Base-by-base conservation (phyloP, 148 eudicot species). In the Cornus controversa region DNA sequence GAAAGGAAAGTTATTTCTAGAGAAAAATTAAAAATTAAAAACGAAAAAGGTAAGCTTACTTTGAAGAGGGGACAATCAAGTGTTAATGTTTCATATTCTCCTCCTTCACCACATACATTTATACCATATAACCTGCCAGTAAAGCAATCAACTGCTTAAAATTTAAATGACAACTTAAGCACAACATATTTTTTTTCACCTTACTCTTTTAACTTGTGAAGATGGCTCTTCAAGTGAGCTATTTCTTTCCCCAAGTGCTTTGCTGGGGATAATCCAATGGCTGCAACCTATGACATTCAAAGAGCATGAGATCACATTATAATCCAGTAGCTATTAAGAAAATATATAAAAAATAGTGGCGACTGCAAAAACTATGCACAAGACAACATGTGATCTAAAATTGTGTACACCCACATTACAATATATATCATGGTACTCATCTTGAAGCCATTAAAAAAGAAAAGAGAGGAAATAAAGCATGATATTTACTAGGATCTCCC, bases 91-190 rank as follows among this genome's bases (percentile, higher is more conserved):
- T 95, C 99, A 85, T 95, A 95, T 84, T 95, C 99, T 74, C 99
- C 99, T 75, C 99, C 99, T 90, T 95, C 99, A 75, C 99, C 99
- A 86, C 97, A 95, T 34, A 95, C 94, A 86, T 95, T 95, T 69
- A 89, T 88, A 77, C 98, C 96, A 85, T 95, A 95, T 83, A 95
- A 84, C 73, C 99, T 95, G 91, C 69, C 82, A 73, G 80, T 5
- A 58, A 5, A 47, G 34, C 9, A 57, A 57, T 4, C 42, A 66
- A 24, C 28, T n/a, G 10, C 40, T 20, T 28, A 75, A 70, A 69
- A 26, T 45, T 27, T 20, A 73, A n/a, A 67, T 10, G 23, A 50
- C 45, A 47, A 15, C 45, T 47, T 62, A 50, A 66, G 53, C 42
- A 45, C 60, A 47, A 62, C 9, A 60, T 27, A 14, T 31, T 57